These are phyloP conservation scores for Arachnopeziza araneosa DNA, from an alignment of 2,329 filamentous ascomycete species.

Conservation along the genomic window DNA sequence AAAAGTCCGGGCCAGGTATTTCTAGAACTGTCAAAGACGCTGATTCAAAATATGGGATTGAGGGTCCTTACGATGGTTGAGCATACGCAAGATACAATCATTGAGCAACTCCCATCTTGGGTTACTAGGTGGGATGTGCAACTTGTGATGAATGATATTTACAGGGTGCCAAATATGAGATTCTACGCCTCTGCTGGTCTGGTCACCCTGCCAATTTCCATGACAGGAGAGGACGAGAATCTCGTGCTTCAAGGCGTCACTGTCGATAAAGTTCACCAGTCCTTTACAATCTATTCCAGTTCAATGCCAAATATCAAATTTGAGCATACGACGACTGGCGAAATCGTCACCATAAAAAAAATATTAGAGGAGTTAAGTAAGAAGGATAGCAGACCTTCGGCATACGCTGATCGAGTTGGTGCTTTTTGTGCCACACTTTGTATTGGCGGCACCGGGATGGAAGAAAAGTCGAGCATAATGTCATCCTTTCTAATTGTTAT, in stretches of 20 bases:
- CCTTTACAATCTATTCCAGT: neutral
- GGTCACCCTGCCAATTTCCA: neutral
- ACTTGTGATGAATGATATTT: slow-evolving; percentile 1
- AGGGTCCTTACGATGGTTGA: neutral
- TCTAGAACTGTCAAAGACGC: neutral
- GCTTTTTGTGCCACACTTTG: neutral
- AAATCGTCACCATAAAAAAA: neutral
- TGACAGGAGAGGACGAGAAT: neutral
- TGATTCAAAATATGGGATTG: neutral
- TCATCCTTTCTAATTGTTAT: neutral
- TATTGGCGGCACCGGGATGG: neutral
- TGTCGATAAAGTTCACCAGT: neutral
- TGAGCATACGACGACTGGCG: neutral
- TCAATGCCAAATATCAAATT: neutral
- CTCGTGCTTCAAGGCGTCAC: neutral
- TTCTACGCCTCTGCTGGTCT: neutral
- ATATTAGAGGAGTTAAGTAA: neutral
- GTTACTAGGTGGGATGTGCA: neutral
- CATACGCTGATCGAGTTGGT: neutral
- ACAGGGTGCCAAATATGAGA: neutral
- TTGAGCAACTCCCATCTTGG: neutral
- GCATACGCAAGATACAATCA: neutral
- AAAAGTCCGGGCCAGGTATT: neutral
- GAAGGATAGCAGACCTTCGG: neutral
- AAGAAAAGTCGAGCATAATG: neutral